Evolutionary conservation across 176 grass and related monocot species (phyloP).

Genomic region (Zea mays): DNA sequence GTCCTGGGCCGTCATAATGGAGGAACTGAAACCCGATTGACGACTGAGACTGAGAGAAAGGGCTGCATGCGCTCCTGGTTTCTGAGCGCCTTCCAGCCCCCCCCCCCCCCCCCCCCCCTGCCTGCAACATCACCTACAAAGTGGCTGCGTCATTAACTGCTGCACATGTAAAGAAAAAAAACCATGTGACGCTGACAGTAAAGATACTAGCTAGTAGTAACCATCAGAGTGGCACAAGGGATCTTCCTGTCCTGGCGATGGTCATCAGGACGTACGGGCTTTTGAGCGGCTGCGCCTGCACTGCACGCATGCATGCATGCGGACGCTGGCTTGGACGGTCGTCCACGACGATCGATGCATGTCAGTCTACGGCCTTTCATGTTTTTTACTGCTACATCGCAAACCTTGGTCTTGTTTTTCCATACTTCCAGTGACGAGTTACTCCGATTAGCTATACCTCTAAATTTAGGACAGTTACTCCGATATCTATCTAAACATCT

Average conservation of each 20-base stretch:
- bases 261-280: not conserved
- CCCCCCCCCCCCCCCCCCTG: not conserved
- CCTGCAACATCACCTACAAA: conserved; percentile 31
- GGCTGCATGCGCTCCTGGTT: not conserved
- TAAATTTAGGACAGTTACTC: too few relatives aligned
- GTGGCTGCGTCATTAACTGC: conserved; percentile 31
- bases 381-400: not conserved
- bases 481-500: too few relatives aligned
- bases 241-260: conserved; percentile 24
- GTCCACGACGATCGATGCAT: not conserved
- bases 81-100: not conserved
- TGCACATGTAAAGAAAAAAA: not conserved
- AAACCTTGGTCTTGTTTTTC: not conserved
- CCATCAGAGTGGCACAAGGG: not conserved
- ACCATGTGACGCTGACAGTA: conserved; percentile 13
- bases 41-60: not conserved
- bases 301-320: conserved; percentile 18
- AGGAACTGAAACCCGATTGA: conserved; percentile 10
- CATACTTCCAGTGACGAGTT: too few relatives aligned
- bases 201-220: not conserved
- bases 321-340: not conserved
- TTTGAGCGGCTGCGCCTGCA: not conserved
- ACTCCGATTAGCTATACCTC: too few relatives aligned
- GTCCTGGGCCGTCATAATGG: conserved; percentile 1
- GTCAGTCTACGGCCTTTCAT: not conserved